Conservation (phyloP, 2,329 filamentous ascomycete species). For the Alternaria metachromatica region DNA sequence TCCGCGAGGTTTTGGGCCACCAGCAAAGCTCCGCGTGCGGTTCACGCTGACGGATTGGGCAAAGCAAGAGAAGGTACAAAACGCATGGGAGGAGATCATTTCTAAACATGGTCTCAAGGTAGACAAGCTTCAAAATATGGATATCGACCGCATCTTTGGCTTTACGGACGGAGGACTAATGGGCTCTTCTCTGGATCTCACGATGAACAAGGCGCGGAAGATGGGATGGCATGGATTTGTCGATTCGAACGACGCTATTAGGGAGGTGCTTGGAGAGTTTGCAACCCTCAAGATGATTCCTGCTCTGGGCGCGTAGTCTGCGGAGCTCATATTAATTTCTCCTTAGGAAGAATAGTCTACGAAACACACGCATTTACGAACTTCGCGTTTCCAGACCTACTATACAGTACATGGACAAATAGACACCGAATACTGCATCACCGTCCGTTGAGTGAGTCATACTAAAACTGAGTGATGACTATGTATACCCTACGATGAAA, state of each 20-base stretch:
- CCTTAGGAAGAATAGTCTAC: too few relatives aligned
- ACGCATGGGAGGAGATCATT: conserved; percentile 56
- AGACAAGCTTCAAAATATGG: conserved; percentile 49
- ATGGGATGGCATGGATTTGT: conserved; percentile 58
- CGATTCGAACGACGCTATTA: conserved; percentile 54
- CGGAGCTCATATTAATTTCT: too few relatives aligned
- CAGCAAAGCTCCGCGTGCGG: conserved; percentile 45
- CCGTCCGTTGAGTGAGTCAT: too few relatives aligned
- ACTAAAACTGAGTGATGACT: too few relatives aligned
- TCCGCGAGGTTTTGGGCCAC: conserved; percentile 53
- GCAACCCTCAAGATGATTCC: conserved; percentile 54
- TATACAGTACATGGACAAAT: too few relatives aligned
- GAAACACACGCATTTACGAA: too few relatives aligned
- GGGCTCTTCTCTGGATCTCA: conserved; percentile 34
- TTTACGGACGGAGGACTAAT: conserved; percentile 54
- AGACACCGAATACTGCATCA: too few relatives aligned
- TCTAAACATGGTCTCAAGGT: conserved; percentile 50
- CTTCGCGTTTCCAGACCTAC: too few relatives aligned
- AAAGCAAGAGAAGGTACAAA: conserved; percentile 49
- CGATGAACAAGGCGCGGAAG: conserved; percentile 56
- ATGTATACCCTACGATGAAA: too few relatives aligned
- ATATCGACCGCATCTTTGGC: conserved; percentile 55
- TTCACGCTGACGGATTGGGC: conserved; percentile 58
- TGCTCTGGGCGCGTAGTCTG: conserved; percentile 9
- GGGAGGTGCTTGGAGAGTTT: conserved; percentile 53